Base-by-base conservation (phyloP, 1,284 basidiomycete genomes). In the Rhodotorula mucilaginosa region DNA sequence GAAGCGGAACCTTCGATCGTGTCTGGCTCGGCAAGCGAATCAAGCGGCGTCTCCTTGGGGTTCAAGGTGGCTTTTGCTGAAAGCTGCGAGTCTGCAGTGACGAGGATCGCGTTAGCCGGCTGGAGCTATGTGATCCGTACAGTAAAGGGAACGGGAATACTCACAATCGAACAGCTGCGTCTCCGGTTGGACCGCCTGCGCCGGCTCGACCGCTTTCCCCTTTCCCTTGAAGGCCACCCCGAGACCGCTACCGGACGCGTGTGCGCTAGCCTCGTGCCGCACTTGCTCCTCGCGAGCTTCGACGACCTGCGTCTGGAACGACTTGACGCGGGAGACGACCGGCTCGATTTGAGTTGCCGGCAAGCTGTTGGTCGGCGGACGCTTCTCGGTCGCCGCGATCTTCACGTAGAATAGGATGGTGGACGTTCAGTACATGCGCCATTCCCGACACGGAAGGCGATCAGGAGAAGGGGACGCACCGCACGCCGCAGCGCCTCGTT, bases 151-250 rank as follows among this genome's bases (percentile, higher is more conserved):
- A 1, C 18, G 23, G 48, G 8, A 18, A 26, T 5, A 16, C 67
- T 31, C 21, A 66, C 70, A 70, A 3, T 73, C 72, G 64, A 73
- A 47, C 19, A 73, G 61, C 61, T 73, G 72, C 34, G 72, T 70
- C 52, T 70, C 68, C 19, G 34, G 48, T 0, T n/a, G 23, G n/a
- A 23, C 51, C 51, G 19, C 58, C 19, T 58, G 44, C 26, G 31
- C 51, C 52, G 46, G 19, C 34, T 46, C 61, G 26, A 52, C 51
- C 19, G n/a, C 16, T 54, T 31, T 56, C 56, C 31, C 63, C 26
- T 10, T 44, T 26, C 26, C 16, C 16, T 26, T 12, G 4, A 34
- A 13, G 34, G n/a, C 15, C 26, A 39, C 15, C 56, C 51, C 46
- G 7, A n/a, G 19, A 21, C 18, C 26, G 21, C 31, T 19, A 49